Evolutionary conservation across 768 basidiomycete genomes (phyloP).

Genomic region (Phanerochaete sordida): DNA sequence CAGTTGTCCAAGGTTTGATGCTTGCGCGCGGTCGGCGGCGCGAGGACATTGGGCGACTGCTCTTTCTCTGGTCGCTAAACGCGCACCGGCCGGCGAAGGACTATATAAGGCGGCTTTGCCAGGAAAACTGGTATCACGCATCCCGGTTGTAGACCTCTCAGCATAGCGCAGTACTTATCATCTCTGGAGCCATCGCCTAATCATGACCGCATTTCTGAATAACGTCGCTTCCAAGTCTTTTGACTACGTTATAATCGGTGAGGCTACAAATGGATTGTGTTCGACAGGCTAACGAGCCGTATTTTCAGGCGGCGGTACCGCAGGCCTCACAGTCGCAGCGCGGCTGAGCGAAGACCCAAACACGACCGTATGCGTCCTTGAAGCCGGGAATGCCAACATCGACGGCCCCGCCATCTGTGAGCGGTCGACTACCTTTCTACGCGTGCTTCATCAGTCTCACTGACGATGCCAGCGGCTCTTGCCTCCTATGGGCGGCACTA

Average conservation of each 20-base stretch:
- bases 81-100: too few relatives aligned
- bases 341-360: slow-evolving; percentile 29
- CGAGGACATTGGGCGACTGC: too few relatives aligned
- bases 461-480: slow-evolving; percentile 13
- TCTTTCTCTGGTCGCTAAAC: too few relatives aligned
- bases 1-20: too few relatives aligned
- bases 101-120: too few relatives aligned
- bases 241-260: slow-evolving; percentile 9
- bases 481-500: slow-evolving; percentile 17
- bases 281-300: neutral
- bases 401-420: neutral
- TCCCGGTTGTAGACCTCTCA: too few relatives aligned
- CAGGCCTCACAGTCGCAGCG: slow-evolving; percentile 31
- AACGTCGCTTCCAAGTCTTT: slow-evolving; percentile 3
- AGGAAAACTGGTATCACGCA: too few relatives aligned
- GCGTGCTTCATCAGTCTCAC: neutral
- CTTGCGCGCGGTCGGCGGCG: too few relatives aligned
- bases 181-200: neutral
- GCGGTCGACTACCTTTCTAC: neutral
- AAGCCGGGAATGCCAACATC: slow-evolving; percentile 21
- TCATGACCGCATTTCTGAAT: neutral
- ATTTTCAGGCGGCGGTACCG: neutral
- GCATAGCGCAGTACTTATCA: too few relatives aligned
- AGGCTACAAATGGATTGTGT: neutral
- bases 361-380: slow-evolving; percentile 9